phyloP scores from a whole-genome alignment of 805 yeast genomes.

The Yarrowia bubula region DNA sequence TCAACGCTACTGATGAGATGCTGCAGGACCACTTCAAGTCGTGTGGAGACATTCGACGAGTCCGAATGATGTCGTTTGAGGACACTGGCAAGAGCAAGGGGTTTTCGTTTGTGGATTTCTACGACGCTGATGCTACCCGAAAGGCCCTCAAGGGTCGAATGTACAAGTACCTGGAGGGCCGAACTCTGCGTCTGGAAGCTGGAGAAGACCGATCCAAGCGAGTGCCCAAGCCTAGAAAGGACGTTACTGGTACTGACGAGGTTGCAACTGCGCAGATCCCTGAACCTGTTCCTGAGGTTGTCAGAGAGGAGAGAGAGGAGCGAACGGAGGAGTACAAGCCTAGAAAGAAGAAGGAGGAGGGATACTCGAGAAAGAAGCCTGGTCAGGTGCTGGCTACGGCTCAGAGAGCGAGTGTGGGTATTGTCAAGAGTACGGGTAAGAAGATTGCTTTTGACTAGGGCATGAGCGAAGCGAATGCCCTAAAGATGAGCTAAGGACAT shows the following conservation, averaged over 20 bases:
- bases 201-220: constrained; percentile 94
- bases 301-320: background rate
- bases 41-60: constrained; percentile 79
- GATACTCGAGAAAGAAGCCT: constrained; percentile 42
- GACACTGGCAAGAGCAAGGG: constrained; percentile 97
- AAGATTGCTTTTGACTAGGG: constrained; percentile 64
- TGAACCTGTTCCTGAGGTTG: background rate
- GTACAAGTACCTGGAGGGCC: constrained; percentile 63
- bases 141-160: constrained; percentile 72
- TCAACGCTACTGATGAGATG: constrained; percentile 81
- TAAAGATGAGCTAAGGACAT: background rate
- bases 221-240: constrained; percentile 30
- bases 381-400: constrained; percentile 87
- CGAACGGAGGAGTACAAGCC: background rate
- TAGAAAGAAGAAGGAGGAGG: constrained; percentile 16
- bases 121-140: constrained; percentile 75
- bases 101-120: constrained; percentile 87
- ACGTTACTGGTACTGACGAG: background rate
- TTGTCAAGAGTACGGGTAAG: constrained; percentile 88
- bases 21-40: constrained; percentile 81
- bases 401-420: constrained; percentile 83
- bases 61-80: constrained; percentile 97
- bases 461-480: too few relatives aligned
- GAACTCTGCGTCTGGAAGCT: constrained; percentile 80
- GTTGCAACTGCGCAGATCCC: background rate